Evolutionary conservation across 805 yeast genomes (phyloP).

Genomic region (Kurtzmaniella cleridarum): DNA sequence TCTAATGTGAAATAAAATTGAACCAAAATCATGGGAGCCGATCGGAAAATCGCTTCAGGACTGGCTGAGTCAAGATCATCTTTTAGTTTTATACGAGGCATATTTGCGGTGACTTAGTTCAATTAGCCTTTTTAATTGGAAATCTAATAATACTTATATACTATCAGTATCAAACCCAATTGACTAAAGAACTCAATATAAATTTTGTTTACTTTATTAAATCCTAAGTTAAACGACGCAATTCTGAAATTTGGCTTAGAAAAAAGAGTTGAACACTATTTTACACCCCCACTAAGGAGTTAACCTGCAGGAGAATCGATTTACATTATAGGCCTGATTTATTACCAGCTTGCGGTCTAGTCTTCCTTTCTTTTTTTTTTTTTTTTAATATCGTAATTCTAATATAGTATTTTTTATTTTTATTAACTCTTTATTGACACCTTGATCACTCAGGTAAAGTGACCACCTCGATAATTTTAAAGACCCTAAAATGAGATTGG

Average conservation of each 20-base stretch:
- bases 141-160: not conserved
- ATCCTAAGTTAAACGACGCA: not conserved
- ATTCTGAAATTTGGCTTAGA: not conserved
- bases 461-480: constrained; percentile 3
- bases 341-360: no score
- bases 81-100: not conserved
- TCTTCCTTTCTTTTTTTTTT: no score
- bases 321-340: not conserved
- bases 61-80: constrained; percentile 1
- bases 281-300: not conserved
- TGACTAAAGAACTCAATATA: not conserved
- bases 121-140: constrained; percentile 1
- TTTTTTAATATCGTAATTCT: no score
- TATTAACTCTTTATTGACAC: no score
- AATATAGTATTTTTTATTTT: no score
- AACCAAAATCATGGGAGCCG: constrained; percentile 45
- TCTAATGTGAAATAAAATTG: constrained; percentile 45
- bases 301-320: not conserved
- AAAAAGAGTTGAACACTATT: not conserved
- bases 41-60: constrained; percentile 37
- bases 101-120: not conserved
- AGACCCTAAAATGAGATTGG: not conserved
- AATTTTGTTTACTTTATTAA: not conserved
- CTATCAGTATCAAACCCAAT: not conserved
- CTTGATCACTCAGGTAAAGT: no score